These are phyloP conservation scores for Cutaneotrichosporon sp. DNA, from an alignment of 1,284 basidiomycete species.

Conservation along the genomic window DNA sequence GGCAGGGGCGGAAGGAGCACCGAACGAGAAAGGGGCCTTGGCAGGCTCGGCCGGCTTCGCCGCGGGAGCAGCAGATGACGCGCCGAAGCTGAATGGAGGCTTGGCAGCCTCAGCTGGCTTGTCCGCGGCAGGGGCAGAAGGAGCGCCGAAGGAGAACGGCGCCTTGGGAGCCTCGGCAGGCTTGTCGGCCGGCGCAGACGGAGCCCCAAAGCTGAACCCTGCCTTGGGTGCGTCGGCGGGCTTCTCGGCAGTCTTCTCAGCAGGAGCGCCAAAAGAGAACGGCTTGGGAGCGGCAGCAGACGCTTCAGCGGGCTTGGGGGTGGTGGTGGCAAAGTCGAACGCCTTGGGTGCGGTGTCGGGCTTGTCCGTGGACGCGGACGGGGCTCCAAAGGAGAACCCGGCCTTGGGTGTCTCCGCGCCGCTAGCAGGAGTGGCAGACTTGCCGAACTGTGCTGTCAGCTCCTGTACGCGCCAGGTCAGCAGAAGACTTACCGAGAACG, in stretches of 20 bases:
- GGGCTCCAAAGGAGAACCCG: constrained; percentile 27
- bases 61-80: constrained; percentile 11
- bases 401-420: constrained; percentile 14
- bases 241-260: too few relatives aligned
- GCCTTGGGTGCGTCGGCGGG: constrained; percentile 20
- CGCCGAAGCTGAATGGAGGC: constrained; percentile 22
- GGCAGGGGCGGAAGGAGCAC: constrained; percentile 12
- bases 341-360: constrained; percentile 27
- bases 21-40: constrained; percentile 13
- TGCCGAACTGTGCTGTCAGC: constrained; percentile 10
- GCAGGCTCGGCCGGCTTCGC: constrained; percentile 22
- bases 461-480: background rate
- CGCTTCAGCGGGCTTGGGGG: too few relatives aligned
- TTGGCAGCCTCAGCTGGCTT: constrained; percentile 24
- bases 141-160: constrained; percentile 25
- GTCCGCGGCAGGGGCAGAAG: constrained; percentile 16
- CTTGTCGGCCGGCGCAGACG: constrained; percentile 11
- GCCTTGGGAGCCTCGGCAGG: constrained; percentile 17
- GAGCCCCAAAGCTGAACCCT: constrained; percentile 28
- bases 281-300: too few relatives aligned
- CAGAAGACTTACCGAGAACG: constrained; percentile 5
- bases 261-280: constrained; percentile 20
- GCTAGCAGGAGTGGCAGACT: constrained; percentile 16
- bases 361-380: constrained; percentile 17
- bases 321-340: too few relatives aligned